A percentile compares a stretch with the other conserved stretches of the same genome.
phyloP scores from a whole-genome alignment of 306 rosid species.

The Corylus avellana region DNA sequence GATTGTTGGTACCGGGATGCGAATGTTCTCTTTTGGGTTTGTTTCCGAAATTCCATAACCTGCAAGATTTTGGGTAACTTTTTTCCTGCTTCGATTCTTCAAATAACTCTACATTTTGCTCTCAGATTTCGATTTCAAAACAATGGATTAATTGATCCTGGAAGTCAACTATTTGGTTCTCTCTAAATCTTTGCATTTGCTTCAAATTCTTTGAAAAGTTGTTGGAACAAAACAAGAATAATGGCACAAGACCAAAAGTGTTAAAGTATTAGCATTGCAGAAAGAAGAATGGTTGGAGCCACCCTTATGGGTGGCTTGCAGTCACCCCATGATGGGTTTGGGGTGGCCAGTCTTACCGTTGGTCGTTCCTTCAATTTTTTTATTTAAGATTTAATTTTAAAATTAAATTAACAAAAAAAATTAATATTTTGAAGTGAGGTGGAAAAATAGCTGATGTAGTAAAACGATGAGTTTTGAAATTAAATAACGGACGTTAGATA shows the following conservation, averaged over 20 bases:
- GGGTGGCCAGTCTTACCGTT: too few species aligned
- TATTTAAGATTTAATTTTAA: too few species aligned
- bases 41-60: slow-evolving; percentile 29
- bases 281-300: not conserved
- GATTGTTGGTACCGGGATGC: too few species aligned
- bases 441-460: too few species aligned
- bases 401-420: too few species aligned
- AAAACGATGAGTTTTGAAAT: too few species aligned
- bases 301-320: too few species aligned
- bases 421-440: too few species aligned
- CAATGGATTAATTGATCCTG: slow-evolving; percentile 15
- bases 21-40: slow-evolving; percentile 29
- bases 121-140: slow-evolving; percentile 19
- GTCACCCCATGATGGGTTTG: too few species aligned
- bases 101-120: slow-evolving; percentile 10
- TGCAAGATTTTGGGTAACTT: slow-evolving; percentile 41
- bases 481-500: too few species aligned
- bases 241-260: not conserved
- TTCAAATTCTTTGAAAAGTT: slow-evolving; percentile 20
- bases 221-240: not conserved
- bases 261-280: not conserved
- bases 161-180: slow-evolving; percentile 26
- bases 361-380: too few species aligned
- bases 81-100: not conserved
- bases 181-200: slow-evolving; percentile 28